These are phyloP conservation scores for Solanum tacnaense DNA, from an alignment of 257 asterid genomes.

Conservation along the genomic window DNA sequence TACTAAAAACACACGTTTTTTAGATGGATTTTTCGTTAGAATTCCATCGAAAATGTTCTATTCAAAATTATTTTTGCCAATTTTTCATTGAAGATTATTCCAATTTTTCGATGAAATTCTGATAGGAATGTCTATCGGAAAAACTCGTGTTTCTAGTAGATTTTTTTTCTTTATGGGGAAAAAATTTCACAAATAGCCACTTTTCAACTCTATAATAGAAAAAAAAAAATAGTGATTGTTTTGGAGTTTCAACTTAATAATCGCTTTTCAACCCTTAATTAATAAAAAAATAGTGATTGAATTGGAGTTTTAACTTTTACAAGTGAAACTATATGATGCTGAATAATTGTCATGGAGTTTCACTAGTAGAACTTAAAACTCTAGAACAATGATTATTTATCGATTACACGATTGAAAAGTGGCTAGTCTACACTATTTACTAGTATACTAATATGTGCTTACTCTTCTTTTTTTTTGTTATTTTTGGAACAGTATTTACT, in stretches of 20 bases:
- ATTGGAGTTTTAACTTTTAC: neutral
- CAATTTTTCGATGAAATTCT: neutral
- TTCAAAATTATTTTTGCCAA: neutral
- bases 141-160: neutral
- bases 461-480: neutral
- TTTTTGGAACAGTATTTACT: constrained; percentile 34
- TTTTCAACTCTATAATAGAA: neutral
- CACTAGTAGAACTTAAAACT: neutral
- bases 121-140: no score
- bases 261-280: neutral
- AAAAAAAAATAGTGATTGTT: neutral
- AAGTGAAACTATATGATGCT: neutral
- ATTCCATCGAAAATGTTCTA: neutral
- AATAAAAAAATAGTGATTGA: neutral
- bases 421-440: neutral
- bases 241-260: neutral
- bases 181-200: neutral
- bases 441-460: neutral
- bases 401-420: neutral
- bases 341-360: neutral
- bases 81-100: neutral
- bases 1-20: neutral
- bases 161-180: no score
- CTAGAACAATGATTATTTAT: neutral
- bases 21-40: neutral